Percentiles rank a stretch among this genome's conserved stretches.
These are phyloP conservation scores for Phytophthora cajani DNA, from an alignment of 352 stramenopile species.

Conservation along the genomic window DNA sequence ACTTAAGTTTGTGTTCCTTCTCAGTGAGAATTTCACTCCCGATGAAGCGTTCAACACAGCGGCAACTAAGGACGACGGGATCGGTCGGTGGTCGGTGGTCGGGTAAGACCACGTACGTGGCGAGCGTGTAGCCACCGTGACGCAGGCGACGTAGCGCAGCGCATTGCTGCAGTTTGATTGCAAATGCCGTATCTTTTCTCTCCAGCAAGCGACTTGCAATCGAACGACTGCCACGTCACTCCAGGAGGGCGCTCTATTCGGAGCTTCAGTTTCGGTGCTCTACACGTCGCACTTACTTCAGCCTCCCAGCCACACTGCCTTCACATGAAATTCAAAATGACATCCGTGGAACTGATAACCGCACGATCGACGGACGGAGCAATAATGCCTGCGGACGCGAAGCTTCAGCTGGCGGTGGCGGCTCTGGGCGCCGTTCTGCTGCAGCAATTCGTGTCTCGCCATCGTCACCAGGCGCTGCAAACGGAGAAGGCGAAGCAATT, in stretches of 20 bases:
- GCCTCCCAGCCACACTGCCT: neutral
- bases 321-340: neutral
- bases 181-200: slow-evolving; percentile 20
- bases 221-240: slow-evolving; percentile 28
- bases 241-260: slow-evolving; percentile 18
- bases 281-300: slow-evolving; percentile 16
- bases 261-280: slow-evolving; percentile 21
- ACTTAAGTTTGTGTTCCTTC: too few species aligned
- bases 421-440: slow-evolving; percentile 41
- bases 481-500: slow-evolving; percentile 16
- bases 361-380: slow-evolving; percentile 9
- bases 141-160: slow-evolving; percentile 27
- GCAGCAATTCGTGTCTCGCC: slow-evolving; percentile 49
- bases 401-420: slow-evolving; percentile 35
- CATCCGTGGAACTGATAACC: slow-evolving; percentile 6
- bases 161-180: slow-evolving; percentile 35
- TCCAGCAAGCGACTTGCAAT: slow-evolving; percentile 12
- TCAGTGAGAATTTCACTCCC: too few species aligned
- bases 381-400: slow-evolving; percentile 22
- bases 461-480: slow-evolving; percentile 12
- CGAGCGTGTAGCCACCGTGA: slow-evolving; percentile 12
- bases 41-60: too few species aligned
- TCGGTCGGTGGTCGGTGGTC: too few species aligned
- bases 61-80: too few species aligned
- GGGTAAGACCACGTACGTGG: too few species aligned